Base-by-base conservation (phyloP, 768 basidiomycete species). In the Amanita molliuscula region DNA sequence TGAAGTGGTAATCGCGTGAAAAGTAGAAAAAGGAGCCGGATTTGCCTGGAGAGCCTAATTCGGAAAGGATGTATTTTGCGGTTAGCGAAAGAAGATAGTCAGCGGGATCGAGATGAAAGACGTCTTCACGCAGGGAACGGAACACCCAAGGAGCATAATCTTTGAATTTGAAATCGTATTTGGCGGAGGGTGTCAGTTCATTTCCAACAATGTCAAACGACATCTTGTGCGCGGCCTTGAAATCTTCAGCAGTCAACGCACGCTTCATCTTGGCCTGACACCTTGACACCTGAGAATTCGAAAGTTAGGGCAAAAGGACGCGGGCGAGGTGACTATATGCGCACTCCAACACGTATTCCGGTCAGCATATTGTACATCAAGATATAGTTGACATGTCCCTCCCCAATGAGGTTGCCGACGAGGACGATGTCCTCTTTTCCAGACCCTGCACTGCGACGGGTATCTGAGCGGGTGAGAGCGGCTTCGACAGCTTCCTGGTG, bases 311-410 rank as follows among this genome's bases (percentile, higher is more conserved):
- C 29, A 53, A 52, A 25, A 33, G 7, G 36, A 21, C 31, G 20
- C 53, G 31, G 47, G 37, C 29, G 11, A 34, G 4, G 37, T 38
- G 28, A 55, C 18, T 15, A 20, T n/a, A 23, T 10, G 74, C 86
- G 61, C 58, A 91, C 94, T 25, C 84, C 94, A 57, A 93, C 92
- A 36, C 96, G 80, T 54, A 99, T 99, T 4, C 96, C 96, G 3
- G 96, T 99, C 59, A 99, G 75, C 96, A 99, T 99, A 71, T 99
- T 98, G 71, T 98, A 99, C 96, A 98, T 98, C 60, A 99, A 70
- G 52, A 98, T 89, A 58, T 97, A 99, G 71, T 99, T 99, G 65
- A 87, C 94, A 67, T 99, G 96, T 59, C 82, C 95, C 64, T 97
- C 94, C n/a, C 92, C 90, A 55, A 99, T 96, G 56, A 98, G 69